Percentiles rank a stretch among this genome's conserved stretches.
Conservation (phyloP, 805 yeast species). For the Teunomyces lycoperdinae region DNA sequence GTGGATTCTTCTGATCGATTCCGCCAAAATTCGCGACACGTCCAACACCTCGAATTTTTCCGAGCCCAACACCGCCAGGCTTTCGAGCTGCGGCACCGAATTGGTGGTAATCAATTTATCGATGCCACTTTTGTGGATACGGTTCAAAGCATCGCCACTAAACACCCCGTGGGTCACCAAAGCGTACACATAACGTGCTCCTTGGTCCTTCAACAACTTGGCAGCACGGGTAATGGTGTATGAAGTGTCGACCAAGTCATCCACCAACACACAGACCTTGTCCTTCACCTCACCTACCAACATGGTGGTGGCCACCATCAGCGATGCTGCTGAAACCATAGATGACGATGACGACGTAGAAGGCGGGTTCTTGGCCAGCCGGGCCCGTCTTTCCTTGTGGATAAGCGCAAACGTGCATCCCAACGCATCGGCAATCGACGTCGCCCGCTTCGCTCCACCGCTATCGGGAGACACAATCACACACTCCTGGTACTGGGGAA, state of each 20-base stretch:
- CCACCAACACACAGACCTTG: constrained; percentile 84
- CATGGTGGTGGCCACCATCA: constrained; percentile 78
- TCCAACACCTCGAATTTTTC: constrained; percentile 73
- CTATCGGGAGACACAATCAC: constrained; percentile 97
- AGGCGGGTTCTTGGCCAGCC: constrained; percentile 33
- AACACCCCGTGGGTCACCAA: constrained; percentile 90
- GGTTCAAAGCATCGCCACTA: constrained; percentile 82
- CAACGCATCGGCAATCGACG: constrained; percentile 86
- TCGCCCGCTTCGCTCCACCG: constrained; percentile 98
- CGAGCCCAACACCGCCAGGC: constrained; percentile 49
- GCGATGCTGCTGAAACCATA: constrained; percentile 11
- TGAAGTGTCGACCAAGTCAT: constrained; percentile 92
- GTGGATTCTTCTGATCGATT: constrained; percentile 92
- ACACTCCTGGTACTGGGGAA: constrained; percentile 78
- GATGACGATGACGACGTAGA: constrained; percentile 17
- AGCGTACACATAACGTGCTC: constrained; percentile 83
- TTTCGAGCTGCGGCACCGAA: constrained; percentile 79
- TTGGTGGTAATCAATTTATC: constrained; percentile 88
- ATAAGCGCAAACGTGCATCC: constrained; percentile 90
- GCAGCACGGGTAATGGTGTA: constrained; percentile 92
- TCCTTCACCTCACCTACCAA: constrained; percentile 92
- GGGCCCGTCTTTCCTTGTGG: constrained; percentile 83
- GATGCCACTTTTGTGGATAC: constrained; percentile 64
- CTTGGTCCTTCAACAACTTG: constrained; percentile 84
- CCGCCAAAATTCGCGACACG: constrained; percentile 85